Percentiles rank a stretch among this genome's conserved stretches.
phyloP scores from a whole-genome alignment of 2,329 filamentous ascomycete species.

The Neonectria magnoliae region DNA sequence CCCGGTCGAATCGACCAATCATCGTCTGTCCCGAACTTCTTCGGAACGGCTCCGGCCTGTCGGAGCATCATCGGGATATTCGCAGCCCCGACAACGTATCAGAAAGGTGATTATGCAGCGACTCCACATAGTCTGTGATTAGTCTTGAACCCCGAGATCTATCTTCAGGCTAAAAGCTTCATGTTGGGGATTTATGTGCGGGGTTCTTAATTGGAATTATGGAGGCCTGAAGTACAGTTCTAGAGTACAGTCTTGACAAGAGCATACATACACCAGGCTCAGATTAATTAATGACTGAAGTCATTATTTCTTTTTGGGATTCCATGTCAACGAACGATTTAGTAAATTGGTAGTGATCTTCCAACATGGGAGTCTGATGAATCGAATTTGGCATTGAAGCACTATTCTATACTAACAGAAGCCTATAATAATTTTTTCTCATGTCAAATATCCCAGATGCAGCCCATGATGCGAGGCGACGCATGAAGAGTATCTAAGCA shows the following conservation, averaged over 20 bases:
- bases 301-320: too few species aligned
- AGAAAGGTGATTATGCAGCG: background rate
- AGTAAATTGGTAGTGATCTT: too few species aligned
- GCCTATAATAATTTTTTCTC: background rate
- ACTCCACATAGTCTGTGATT: background rate
- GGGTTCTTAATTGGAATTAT: background rate
- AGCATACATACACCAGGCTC: too few species aligned
- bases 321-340: too few species aligned
- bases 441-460: background rate
- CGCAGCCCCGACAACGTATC: background rate
- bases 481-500: slow-evolving; percentile 5
- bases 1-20: background rate
- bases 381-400: too few species aligned
- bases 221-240: background rate
- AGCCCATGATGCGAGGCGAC: background rate
- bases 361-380: too few species aligned
- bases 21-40: background rate
- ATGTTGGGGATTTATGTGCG: background rate
- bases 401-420: too few species aligned
- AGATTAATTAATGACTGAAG: too few species aligned
- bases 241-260: too few species aligned
- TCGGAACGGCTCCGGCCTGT: background rate
- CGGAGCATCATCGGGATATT: background rate
- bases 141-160: background rate
- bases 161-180: background rate